These are phyloP conservation scores for Penicillium thymicola DNA, from an alignment of 2,329 filamentous ascomycete genomes.

Conservation along the genomic window DNA sequence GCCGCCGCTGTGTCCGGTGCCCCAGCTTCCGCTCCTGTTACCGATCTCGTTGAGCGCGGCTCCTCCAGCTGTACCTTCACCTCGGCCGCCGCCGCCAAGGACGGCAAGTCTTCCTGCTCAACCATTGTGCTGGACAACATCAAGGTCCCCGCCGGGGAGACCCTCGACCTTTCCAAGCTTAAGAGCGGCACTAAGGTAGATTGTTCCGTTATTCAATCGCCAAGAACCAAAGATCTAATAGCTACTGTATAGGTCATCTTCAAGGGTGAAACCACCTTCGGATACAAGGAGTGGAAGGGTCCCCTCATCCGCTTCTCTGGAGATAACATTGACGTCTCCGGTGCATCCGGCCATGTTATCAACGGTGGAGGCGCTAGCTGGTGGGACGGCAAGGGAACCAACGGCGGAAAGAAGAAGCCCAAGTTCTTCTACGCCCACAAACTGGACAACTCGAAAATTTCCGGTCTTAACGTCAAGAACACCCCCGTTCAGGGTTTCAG, in stretches of 20 bases:
- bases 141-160: conserved; percentile 56
- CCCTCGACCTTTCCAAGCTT: conserved; percentile 57
- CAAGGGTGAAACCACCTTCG: conserved; percentile 62
- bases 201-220: not conserved
- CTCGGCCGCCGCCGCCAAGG: conserved; percentile 47
- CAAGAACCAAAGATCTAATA: not conserved
- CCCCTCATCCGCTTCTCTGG: conserved; percentile 62
- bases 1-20: conserved; percentile 22
- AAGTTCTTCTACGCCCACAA: conserved; percentile 58
- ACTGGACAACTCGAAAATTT: conserved; percentile 33
- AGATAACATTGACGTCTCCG: conserved; percentile 50
- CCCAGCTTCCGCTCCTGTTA: conserved; percentile 21
- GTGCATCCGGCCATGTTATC: conserved; percentile 51
- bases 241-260: conserved; percentile 52
- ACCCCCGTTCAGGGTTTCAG: conserved; percentile 40
- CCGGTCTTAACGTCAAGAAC: conserved; percentile 35
- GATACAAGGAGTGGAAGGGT: conserved; percentile 62
- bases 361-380: conserved; percentile 56
- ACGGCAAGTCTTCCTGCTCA: conserved; percentile 52
- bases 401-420: conserved; percentile 63
- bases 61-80: conserved; percentile 55
- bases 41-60: conserved; percentile 26
- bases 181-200: conserved; percentile 48
- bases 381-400: conserved; percentile 61
- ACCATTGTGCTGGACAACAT: conserved; percentile 54